Base-by-base conservation (phyloP, 1,139 yeast species). In the Entelexis sorbosivorans region DNA sequence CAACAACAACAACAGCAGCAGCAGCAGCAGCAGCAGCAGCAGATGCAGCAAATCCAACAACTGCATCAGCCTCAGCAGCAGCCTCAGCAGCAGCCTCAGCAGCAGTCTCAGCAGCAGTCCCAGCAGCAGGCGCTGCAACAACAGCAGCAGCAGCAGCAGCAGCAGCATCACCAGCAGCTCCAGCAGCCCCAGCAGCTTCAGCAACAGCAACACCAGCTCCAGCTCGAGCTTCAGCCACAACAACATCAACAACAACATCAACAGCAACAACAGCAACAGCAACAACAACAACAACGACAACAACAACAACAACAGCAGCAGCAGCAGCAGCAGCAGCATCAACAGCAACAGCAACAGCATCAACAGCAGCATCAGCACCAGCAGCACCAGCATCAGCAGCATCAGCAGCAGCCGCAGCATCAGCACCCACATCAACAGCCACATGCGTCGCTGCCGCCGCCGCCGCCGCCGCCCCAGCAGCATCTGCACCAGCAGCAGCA, bases 1-100 rank as follows among this genome's bases (percentile, higher is more conserved):
- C 40, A 36, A 5, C 19, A n/a, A 5, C 26, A 8, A 14, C 33
- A n/a, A 10, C 38, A 20, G n/a, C 36, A 34, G 33, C 36, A 19
- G 13, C 49, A 4, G 8, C 17, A 5, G 11, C 31, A 16, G 11
- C 33, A 29, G n/a, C 43, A 32, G 36, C 40, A 32, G 28, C 16
- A 19, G n/a, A 45, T 16, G 35, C 46, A 26, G 16, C 52, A 33
- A 26, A 44, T 29, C 19, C 48, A 20, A 28, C 43, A 32, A 28
- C 46, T 20, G 36, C 49, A 33, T 8, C 49, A 32, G 32, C 36
- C 7, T 3, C 49, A 38, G 38, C 31, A 26, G 17, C 44, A 36
- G 16, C 44, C 20, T 31, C 39, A 33, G 11, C 38, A 22, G 31
- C 44, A 32, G 16, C 49, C 17, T 28, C 44, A 20, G 10, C 38